Base-by-base conservation (phyloP, 2,329 filamentous ascomycete genomes). In the Phialocephala subalpina region DNA sequence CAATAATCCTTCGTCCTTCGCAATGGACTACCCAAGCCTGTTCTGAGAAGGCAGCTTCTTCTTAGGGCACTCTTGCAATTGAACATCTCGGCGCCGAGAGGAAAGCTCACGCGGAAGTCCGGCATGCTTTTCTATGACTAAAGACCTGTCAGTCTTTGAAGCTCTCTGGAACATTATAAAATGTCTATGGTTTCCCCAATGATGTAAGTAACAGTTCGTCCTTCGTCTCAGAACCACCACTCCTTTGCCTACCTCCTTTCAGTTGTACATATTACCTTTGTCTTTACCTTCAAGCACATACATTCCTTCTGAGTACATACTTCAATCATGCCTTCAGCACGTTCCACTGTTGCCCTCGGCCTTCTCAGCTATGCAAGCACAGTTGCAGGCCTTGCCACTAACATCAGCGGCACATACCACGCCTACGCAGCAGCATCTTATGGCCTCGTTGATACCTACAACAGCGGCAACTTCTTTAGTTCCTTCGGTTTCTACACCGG, bases 401-500 rank as follows among this genome's bases (percentile, higher is more conserved):
- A 67, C 58, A 53, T 67, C 11, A 64, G 62, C 12, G 65, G 64
- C 4, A 69, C 69, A 7, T 57, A 63, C 12, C 27, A 53, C 22
- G 29, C 36, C 3, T 58, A 64, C 38, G 64, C 68, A 6, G 38
- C 63, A 18, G 67, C 65, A 1, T 16, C 40, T 5, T 74, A 73
- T 52, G 57, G 40, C 20, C 65, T 72, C 2, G 73, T 76, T 12
- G 78, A 76, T 63, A 83, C 78, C 25, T 85, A 82, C 62, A 76
- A 77, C 22, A 80, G 81, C 53, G 76, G 79, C 56, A 78, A 80
- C 60, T 77, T 85, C 56, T 77, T 86, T 63, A 78, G 76, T 52
- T 78, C 78, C 65, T 87, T 87, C 75, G 80, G 78, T 69, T 87
- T 85, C 76, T 81, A 82, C 66, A 81, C 82, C 18, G 80, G 78